Evolutionary conservation across 2,329 filamentous ascomycete species (phyloP), one percentile per base, ranked within the genome.

Genomic region (Onygena corvina): DNA sequence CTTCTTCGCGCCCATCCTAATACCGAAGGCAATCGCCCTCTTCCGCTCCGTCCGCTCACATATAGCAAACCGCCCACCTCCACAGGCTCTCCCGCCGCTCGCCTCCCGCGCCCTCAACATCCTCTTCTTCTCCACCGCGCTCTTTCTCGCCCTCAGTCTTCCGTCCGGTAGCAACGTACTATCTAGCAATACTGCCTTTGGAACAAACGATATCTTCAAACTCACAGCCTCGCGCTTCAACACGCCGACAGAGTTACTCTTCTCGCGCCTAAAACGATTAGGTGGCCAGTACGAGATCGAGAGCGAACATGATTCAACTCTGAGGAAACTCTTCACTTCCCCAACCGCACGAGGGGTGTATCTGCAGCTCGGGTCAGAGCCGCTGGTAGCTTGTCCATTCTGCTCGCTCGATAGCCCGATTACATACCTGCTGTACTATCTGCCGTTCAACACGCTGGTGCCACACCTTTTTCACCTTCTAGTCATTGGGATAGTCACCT

Each of bases 391-490:
- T 51, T 96, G 89, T 64, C 76, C 79, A n/a, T 94, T 94, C 70
- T 95, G 89, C 75, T 73, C 70, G 46, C 68, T 78, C n/a, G 81
- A 85, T 51, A 79, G 84, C 44, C 75, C 79, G 3, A 71, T 70
- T 31, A 79, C 76, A 35, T 95, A 88, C 70, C 75, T 94, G 45
- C 76, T 85, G 63, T 96, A 94, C 67, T 82, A 84, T 11, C 67
- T 93, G 0, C 85, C 90, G 0, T 61, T 63, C 51, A 73, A 78
- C 21, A 69, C 94, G 5, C 59, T 89, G 1, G 71, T 79, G 11
- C 83, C 86, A n/a, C 90, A 98, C 66, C 70, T 96, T 6, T 61
- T 81, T 44, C 92, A 95, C 67, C 74, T 94, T 46, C 67, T 78
- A 49, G 66, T 82, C 42, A 67, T 94, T 14, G 86, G 85, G 3